These are phyloP conservation scores for Mychonastes homosphaera DNA, from an alignment of 139 green algal genomes.

Conservation along the genomic window DNA sequence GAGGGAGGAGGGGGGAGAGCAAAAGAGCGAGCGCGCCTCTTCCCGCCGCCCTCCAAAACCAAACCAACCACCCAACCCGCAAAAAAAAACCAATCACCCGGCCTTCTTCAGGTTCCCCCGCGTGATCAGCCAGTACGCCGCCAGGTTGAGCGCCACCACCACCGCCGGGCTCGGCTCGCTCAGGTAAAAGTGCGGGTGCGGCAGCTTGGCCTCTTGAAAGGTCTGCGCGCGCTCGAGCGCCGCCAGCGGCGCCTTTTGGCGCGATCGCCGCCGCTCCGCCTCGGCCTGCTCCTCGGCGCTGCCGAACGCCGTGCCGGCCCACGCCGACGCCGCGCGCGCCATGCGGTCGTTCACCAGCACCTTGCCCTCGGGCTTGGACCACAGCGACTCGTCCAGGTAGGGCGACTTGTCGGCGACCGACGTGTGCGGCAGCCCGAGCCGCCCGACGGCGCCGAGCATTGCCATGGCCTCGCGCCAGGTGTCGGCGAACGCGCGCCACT, in stretches of 20 bases:
- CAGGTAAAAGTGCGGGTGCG: too few relatives aligned
- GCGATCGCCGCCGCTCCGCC: not conserved
- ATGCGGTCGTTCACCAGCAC: constrained; percentile 14
- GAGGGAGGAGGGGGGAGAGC: too few relatives aligned
- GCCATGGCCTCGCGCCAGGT: constrained; percentile 25
- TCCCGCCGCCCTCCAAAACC: too few relatives aligned
- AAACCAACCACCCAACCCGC: too few relatives aligned
- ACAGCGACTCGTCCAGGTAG: not conserved
- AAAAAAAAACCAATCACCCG: too few relatives aligned
- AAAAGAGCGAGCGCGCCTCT: too few relatives aligned
- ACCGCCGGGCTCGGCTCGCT: not conserved
- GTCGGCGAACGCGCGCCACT: constrained; percentile 13
- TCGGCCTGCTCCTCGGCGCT: not conserved
- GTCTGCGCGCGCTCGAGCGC: not conserved
- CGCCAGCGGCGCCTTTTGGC: not conserved
- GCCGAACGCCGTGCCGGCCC: not conserved
- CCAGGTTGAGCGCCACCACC: constrained; percentile 24
- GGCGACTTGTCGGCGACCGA: constrained; percentile 27
- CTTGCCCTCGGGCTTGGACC: not conserved
- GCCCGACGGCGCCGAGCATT: constrained; percentile 19
- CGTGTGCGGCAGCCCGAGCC: constrained; percentile 30
- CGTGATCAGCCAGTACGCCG: constrained; percentile 19
- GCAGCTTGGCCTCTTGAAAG: not conserved
- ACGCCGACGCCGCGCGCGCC: constrained; percentile 1
- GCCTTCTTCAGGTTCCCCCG: too few relatives aligned